These are phyloP conservation scores for Vitis hybrid DNA, from an alignment of 177 flowering plant genomes.

Conservation along the genomic window DNA sequence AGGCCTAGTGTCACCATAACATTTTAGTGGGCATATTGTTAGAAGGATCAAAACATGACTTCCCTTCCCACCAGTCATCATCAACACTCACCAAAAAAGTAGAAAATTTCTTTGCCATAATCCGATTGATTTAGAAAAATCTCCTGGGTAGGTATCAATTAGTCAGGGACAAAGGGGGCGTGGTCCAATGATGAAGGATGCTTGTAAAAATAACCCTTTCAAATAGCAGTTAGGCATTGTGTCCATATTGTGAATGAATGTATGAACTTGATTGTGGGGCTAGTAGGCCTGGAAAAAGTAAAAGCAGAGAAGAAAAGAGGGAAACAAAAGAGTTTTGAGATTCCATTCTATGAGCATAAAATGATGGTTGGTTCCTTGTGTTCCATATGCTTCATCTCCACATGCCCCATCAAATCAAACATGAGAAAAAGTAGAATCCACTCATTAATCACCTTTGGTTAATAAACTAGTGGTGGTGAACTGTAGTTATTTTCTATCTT, in stretches of 20 bases:
- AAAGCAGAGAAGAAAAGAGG: too few relatives aligned
- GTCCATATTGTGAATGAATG: background rate
- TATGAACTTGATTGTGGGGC: background rate
- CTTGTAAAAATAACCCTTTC: background rate
- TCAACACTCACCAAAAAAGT: too few relatives aligned
- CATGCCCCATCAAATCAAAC: slow-evolving; percentile 6
- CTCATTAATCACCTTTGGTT: too few relatives aligned
- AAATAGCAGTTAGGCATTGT: background rate
- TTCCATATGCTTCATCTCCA: slow-evolving; percentile 10
- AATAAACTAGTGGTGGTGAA: too few relatives aligned
- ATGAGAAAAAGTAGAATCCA: background rate
- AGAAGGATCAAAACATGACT: background rate
- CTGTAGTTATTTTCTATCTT: too few relatives aligned
- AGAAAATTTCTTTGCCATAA: too few relatives aligned
- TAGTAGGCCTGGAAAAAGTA: background rate
- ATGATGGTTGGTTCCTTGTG: slow-evolving; percentile 16
- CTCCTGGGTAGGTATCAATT: background rate
- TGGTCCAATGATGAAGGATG: slow-evolving; percentile 7
- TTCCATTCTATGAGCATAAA: slow-evolving; percentile 18
- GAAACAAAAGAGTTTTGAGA: background rate
- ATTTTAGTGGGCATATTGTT: background rate
- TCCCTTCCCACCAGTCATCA: too few relatives aligned
- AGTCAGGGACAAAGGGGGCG: background rate
- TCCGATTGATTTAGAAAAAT: background rate
- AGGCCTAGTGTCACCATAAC: background rate